phyloP scores from a whole-genome alignment of 257 asterid species.

The Forsythia suspensa region DNA sequence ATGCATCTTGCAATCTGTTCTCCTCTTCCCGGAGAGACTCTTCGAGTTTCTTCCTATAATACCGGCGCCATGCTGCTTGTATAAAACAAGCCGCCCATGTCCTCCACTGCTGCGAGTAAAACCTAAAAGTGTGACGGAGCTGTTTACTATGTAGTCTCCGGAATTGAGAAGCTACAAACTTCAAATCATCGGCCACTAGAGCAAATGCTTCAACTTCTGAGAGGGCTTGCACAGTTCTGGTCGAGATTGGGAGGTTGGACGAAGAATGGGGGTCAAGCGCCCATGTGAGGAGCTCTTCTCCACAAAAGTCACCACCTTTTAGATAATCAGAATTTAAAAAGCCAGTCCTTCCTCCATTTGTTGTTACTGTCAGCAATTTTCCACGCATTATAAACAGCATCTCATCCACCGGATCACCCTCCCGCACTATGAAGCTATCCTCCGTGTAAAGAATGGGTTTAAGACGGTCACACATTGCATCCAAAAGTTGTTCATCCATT shows the following conservation, averaged over 20 bases:
- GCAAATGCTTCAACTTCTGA: constrained; percentile 97
- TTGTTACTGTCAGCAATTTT: constrained; percentile 69
- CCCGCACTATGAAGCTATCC: constrained; percentile 84
- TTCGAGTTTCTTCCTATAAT: constrained; percentile 73
- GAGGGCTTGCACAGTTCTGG: constrained; percentile 88
- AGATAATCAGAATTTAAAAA: constrained; percentile 79
- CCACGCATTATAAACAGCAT: constrained; percentile 96
- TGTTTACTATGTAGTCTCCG: constrained; percentile 88
- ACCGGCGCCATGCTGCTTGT: constrained; percentile 95
- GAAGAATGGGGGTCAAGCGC: constrained; percentile 89
- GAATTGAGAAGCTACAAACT: constrained; percentile 92
- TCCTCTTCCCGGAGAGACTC: constrained; percentile 84
- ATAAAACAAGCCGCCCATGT: constrained; percentile 96
- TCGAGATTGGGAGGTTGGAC: constrained; percentile 86
- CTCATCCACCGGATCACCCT: constrained; percentile 96
- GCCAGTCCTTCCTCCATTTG: constrained; percentile 95
- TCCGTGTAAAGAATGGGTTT: constrained; percentile 86
- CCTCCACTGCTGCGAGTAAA: constrained; percentile 98
- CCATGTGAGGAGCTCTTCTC: constrained; percentile 99
- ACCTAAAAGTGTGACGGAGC: constrained; percentile 88
- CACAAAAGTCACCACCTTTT: constrained; percentile 96
- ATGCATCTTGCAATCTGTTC: constrained; percentile 67
- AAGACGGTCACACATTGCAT: constrained; percentile 86
- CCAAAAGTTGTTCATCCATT: constrained; percentile 94
- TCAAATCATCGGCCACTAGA: constrained; percentile 79